Conservation (phyloP, 208 protist species). For the Leishmania braziliensis region DNA sequence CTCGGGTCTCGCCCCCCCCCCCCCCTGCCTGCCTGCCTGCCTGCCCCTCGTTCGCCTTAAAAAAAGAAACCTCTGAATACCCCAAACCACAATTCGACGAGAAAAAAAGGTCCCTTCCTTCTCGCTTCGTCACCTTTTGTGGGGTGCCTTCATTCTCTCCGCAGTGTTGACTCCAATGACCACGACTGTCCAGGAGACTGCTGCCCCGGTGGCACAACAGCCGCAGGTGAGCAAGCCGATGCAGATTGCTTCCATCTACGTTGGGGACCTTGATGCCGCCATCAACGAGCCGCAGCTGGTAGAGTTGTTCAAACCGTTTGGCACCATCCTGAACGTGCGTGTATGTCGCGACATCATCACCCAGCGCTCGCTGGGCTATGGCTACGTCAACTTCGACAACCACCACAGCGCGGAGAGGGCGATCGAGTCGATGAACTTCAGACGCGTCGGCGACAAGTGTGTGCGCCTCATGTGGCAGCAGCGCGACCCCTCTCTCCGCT, state of each 20-base stretch:
- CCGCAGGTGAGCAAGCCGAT: slow-evolving; percentile 60
- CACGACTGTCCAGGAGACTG: slow-evolving; percentile 30
- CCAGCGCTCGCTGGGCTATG: slow-evolving; percentile 98
- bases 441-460: slow-evolving; percentile 92
- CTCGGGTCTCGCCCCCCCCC: too few relatives aligned
- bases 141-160: background rate
- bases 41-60: too few relatives aligned
- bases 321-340: slow-evolving; percentile 97
- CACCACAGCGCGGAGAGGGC: slow-evolving; percentile 96
- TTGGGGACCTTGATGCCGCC: slow-evolving; percentile 97
- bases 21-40: too few relatives aligned
- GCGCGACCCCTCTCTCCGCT: slow-evolving; percentile 97
- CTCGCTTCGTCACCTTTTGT: background rate
- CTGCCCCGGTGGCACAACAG: slow-evolving; percentile 25
- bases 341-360: slow-evolving; percentile 98
- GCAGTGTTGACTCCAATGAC: background rate
- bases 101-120: background rate
- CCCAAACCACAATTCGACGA: background rate
- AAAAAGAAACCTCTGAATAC: too few relatives aligned
- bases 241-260: slow-evolving; percentile 97
- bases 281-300: slow-evolving; percentile 95
- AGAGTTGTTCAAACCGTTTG: slow-evolving; percentile 97
- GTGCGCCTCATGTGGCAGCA: slow-evolving; percentile 99
- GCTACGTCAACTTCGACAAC: slow-evolving; percentile 99
- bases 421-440: slow-evolving; percentile 99